Percentiles rank a stretch among this genome's conserved stretches.
Conservation (phyloP, 331 rosid genomes). For the Dryas integrifolia region DNA sequence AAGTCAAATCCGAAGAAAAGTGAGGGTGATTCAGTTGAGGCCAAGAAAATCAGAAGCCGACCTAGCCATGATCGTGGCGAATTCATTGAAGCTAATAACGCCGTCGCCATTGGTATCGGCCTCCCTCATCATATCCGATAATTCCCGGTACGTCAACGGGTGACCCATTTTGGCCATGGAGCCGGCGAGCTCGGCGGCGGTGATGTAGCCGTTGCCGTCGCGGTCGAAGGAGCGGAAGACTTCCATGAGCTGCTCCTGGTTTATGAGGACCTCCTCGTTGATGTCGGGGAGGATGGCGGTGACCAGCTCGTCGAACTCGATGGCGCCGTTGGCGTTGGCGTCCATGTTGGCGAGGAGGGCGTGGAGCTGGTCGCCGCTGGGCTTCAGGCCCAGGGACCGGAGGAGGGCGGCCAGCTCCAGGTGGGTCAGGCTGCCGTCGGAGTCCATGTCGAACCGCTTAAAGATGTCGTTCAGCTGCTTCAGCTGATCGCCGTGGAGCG, state of each 20-base stretch:
- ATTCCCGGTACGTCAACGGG: conserved; percentile 68
- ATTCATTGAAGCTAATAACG: conserved; percentile 77
- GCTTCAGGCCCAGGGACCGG: conserved; percentile 86
- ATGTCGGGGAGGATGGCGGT: conserved; percentile 60
- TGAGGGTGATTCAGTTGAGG: background rate
- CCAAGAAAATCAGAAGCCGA: conserved; percentile 87
- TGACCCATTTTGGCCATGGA: conserved; percentile 96
- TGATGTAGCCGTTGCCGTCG: conserved; percentile 86
- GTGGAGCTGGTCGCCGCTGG: conserved; percentile 72
- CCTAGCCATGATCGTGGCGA: conserved; percentile 63
- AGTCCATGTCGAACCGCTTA: conserved; percentile 84
- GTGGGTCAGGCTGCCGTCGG: conserved; percentile 91
- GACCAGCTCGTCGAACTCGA: conserved; percentile 77
- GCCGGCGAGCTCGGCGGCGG: conserved; percentile 81
- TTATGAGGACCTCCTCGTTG: conserved; percentile 48
- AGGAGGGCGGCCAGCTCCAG: conserved; percentile 91
- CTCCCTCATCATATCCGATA: conserved; percentile 66
- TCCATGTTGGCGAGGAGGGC: conserved; percentile 62
- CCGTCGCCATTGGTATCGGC: conserved; percentile 91
- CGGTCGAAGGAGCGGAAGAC: conserved; percentile 79
- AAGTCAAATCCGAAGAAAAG: background rate
- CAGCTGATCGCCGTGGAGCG: conserved; percentile 51
- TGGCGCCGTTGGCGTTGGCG: conserved; percentile 67
- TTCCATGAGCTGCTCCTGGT: conserved; percentile 76
- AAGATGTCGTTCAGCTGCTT: conserved; percentile 76